phyloP scores from a whole-genome alignment of 2,329 filamentous ascomycete species.

The Nemania bipapillata region DNA sequence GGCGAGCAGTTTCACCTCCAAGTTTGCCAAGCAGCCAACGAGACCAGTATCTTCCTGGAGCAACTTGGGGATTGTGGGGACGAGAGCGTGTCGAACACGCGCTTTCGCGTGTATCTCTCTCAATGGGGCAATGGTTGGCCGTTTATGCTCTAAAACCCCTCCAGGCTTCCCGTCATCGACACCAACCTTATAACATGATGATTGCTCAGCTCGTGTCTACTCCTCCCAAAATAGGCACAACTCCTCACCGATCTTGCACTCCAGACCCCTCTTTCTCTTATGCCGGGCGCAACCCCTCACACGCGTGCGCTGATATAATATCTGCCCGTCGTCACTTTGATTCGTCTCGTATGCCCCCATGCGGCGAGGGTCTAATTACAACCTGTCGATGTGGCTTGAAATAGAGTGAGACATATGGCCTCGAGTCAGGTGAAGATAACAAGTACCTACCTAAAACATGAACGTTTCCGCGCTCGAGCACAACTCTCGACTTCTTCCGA shows the following conservation, averaged over 20 bases:
- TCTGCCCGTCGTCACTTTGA: neutral
- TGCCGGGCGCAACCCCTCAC: constrained; percentile 29
- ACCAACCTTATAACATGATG: constrained; percentile 30
- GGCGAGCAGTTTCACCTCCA: constrained; percentile 34
- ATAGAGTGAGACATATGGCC: constrained; percentile 27
- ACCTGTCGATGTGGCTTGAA: constrained; percentile 30
- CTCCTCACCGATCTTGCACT: constrained; percentile 24
- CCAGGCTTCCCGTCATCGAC: constrained; percentile 2
- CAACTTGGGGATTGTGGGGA: constrained; percentile 27
- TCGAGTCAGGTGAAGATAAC: constrained; percentile 23
- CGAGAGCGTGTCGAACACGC: constrained; percentile 19
- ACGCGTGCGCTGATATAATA: neutral
- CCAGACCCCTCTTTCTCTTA: constrained; percentile 18
- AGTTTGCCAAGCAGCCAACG: constrained; percentile 24
- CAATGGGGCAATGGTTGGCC: constrained; percentile 29
- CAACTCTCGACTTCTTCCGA: constrained; percentile 9
- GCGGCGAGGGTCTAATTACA: constrained; percentile 22
- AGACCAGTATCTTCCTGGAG: constrained; percentile 21
- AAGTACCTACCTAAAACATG: constrained; percentile 7
- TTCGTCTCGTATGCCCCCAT: constrained; percentile 27
- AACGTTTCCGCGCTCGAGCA: constrained; percentile 15
- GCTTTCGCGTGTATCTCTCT: constrained; percentile 22
- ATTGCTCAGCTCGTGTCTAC: constrained; percentile 32
- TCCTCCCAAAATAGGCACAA: constrained; percentile 40
- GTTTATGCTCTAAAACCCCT: constrained; percentile 23